Percentiles rank a stretch among this genome's conserved stretches.
phyloP scores from a whole-genome alignment of 352 stramenopile species.

The Pythium rishiriense region DNA sequence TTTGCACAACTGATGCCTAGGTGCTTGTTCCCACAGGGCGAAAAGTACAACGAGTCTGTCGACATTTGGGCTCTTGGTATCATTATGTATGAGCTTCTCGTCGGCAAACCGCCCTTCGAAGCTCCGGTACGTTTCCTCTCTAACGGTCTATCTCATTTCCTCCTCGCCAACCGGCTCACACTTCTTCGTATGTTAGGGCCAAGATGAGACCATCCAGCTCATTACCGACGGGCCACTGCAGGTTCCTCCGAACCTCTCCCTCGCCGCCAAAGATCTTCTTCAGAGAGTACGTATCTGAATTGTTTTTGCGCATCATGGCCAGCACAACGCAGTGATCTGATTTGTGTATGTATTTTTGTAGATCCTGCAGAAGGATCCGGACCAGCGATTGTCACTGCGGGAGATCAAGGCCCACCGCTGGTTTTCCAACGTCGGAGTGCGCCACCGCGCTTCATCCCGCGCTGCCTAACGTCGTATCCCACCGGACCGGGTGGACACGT shows the following conservation, averaged over 20 bases:
- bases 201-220: constrained; percentile 94
- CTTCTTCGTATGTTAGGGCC: constrained; percentile 49
- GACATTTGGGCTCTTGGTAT: constrained; percentile 99
- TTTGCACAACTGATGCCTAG: too few relatives aligned
- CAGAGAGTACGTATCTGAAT: constrained; percentile 37
- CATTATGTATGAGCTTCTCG: constrained; percentile 98
- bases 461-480: not conserved
- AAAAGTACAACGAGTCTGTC: constrained; percentile 98
- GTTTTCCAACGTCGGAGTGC: constrained; percentile 60
- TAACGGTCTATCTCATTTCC: not conserved
- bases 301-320: not conserved
- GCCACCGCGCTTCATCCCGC: constrained; percentile 44
- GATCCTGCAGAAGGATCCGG: constrained; percentile 75
- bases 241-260: constrained; percentile 71
- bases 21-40: constrained; percentile 46
- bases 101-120: constrained; percentile 97
- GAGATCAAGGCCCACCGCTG: constrained; percentile 79
- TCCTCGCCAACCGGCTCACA: not conserved
- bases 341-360: constrained; percentile 18
- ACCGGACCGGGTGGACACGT: not conserved
- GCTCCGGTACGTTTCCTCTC: constrained; percentile 56
- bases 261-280: constrained; percentile 74
- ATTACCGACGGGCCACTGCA: constrained; percentile 88
- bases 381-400: constrained; percentile 56
- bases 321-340: too few relatives aligned